Evolutionary conservation across 1,284 basidiomycete species (phyloP), one percentile per base, ranked within the genome.

Genomic region (Irpex sp.): DNA sequence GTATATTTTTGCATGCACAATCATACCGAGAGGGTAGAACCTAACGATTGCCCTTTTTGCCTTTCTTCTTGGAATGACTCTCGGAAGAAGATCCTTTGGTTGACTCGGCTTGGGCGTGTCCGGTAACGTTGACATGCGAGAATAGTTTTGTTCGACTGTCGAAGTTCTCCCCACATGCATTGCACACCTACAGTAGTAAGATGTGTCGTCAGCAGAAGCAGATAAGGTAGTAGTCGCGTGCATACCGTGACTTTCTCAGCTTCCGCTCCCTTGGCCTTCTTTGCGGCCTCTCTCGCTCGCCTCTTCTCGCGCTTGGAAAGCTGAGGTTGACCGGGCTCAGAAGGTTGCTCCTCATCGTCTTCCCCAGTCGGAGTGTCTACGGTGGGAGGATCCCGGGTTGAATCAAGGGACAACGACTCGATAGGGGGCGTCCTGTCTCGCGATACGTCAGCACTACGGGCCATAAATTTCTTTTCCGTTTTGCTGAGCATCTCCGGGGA

Each of bases 271-370:
- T 84, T 75, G 1, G 74, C 84, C 62, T 86, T 88, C 77, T 93
- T 95, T 67, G 86, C 89, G 5, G 87, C 89, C 73, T 96, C 92
- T 58, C 86, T 81, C 5, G 89, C 87, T 60, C 88, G 83, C 55
- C 95, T 79, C 74, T 90, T 94, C 36, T 96, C 94, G 59, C 84
- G 85, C 75, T 97, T 97, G 1, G 92, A 89, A 46, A 85, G 72
- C 68, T 83, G 81, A 36, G 67, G 72, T 37, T 72, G 71, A 13
- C 63, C 66, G 31, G 63, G 33, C 53, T 55, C 53, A 15, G 31
- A 35, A 11, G 53, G 17, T 13, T 21, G 31, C 8, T 26, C 53
- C 11, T 36, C 54, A 17, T 17, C 33, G 26, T 65, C 60, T 21
- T n/a, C 43, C 33, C 21, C n/a, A 35, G 39, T 59, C 50, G 58